Percentiles rank a stretch among this genome's conserved stretches.
phyloP scores from a whole-genome alignment of 2,329 filamentous ascomycete species.

The Paraphaeosphaeria sporulosa region DNA sequence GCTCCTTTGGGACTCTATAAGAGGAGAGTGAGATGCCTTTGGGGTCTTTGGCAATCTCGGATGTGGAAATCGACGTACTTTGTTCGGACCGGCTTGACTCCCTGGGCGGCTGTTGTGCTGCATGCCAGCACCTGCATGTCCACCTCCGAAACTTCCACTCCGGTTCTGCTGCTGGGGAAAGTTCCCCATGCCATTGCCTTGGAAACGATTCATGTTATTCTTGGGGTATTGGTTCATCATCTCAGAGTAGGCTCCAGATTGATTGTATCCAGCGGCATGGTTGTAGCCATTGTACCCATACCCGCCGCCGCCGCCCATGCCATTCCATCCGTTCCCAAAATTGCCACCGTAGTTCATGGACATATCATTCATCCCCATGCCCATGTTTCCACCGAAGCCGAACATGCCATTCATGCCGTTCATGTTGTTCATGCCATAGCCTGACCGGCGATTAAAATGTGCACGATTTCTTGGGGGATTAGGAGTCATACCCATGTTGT shows the following conservation, averaged over 20 bases:
- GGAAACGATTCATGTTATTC: conserved; percentile 78
- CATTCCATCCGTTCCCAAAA: conserved; percentile 72
- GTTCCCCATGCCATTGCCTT: conserved; percentile 69
- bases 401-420: conserved; percentile 82
- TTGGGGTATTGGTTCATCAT: conserved; percentile 64
- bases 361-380: conserved; percentile 81
- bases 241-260: conserved; percentile 57
- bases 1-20: conserved; percentile 11
- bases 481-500: conserved; percentile 79
- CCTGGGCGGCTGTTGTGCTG: conserved; percentile 37
- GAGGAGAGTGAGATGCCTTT: conserved; percentile 9
- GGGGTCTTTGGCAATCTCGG: conserved; percentile 16
- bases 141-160: conserved; percentile 50
- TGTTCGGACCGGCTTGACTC: conserved; percentile 39
- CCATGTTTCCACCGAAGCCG: conserved; percentile 72
- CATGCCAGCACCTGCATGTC: conserved; percentile 32
- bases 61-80: conserved; percentile 44
- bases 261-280: conserved; percentile 62
- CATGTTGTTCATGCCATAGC: conserved; percentile 71
- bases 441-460: conserved; percentile 29
- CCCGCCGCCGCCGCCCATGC: conserved; percentile 73
- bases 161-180: conserved; percentile 49
- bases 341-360: conserved; percentile 71
- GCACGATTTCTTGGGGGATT: conserved; percentile 15
- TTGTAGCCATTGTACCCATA: conserved; percentile 67